phyloP scores from a whole-genome alignment of 1,284 basidiomycete genomes.

The Volvariella surrecta region DNA sequence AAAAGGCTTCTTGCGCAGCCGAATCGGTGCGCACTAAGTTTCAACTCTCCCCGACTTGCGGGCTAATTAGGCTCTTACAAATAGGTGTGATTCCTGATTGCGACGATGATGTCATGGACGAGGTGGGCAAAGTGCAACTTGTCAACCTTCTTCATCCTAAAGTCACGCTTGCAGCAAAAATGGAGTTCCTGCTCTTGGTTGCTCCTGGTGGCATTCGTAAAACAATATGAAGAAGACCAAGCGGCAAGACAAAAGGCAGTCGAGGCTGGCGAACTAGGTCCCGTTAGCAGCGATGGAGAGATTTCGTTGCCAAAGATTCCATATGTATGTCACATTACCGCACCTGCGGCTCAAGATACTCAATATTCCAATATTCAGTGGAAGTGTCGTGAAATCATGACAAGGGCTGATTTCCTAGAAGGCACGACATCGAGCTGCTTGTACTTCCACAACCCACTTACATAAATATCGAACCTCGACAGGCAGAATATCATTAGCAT shows the following conservation, averaged over 20 bases:
- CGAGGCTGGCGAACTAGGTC: constrained; percentile 25
- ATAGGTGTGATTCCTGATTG: constrained; percentile 54
- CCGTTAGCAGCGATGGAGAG: constrained; percentile 25
- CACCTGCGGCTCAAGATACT: constrained; percentile 3
- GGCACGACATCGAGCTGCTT: constrained; percentile 26
- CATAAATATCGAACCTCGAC: constrained; percentile 41
- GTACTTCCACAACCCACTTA: background rate
- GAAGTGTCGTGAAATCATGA: constrained; percentile 72
- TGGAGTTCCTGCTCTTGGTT: constrained; percentile 78
- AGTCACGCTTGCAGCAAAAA: constrained; percentile 48
- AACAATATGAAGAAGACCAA: constrained; percentile 42
- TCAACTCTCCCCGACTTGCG: constrained; percentile 4
- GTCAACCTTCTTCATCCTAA: constrained; percentile 2
- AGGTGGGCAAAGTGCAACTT: constrained; percentile 29
- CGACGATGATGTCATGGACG: constrained; percentile 85
- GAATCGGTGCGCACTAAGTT: constrained; percentile 45
- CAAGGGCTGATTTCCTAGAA: constrained; percentile 73
- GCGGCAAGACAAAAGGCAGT: constrained; percentile 30
- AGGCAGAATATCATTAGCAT: constrained; percentile 66
- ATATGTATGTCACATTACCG: constrained; percentile 34
- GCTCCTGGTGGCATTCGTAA: constrained; percentile 62
- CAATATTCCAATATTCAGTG: constrained; percentile 29
- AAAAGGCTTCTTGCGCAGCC: constrained; percentile 70
- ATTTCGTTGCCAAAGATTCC: constrained; percentile 53
- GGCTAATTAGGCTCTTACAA: background rate